Base-by-base conservation (phyloP, 768 basidiomycete species). In the Saitozyma podzolica region DNA sequence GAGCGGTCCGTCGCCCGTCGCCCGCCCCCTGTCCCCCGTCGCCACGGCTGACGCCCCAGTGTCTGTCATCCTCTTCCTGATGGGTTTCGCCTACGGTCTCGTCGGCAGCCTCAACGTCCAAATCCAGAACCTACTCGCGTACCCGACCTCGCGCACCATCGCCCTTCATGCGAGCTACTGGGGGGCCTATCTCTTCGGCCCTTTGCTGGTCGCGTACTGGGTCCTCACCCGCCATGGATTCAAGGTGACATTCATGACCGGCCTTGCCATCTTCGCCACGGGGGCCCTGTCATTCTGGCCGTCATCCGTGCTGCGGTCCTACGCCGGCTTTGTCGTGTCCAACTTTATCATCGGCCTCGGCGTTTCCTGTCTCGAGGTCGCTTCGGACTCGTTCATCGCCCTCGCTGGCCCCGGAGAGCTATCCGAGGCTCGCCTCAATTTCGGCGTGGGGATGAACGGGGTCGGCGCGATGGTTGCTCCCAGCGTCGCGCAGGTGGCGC, bases 281-380 rank as follows among this genome's bases (percentile, higher is more conserved):
- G 77, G 77, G 16, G 73, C 77, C 9, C 70, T 78, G 72, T 64
- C 73, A 9, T 78, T 76, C 54, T 78, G 75, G 77, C 77, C 77
- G 3, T 68, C 69, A 16, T 68, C 75, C 6, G 73, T 74, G 9
- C 65, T 76, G 10, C 19, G 50, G 45, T 70, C 68, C 48, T 75
- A 69, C 45, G 58, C 65, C 13, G 77, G 77, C 14, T 73, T 76
- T 63, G 67, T 76, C 62, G 64, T 78, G 48, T 75, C 73, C 52
- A 76, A 78, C 57, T 66, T 75, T 62, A 65, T 78, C 59, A 65
- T 71, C 42, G 68, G 68, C 20, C 56, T 69, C 14, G 77, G 77
- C 29, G 53, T 78, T 11, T 65, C 72, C 4, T 66, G 62, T 8
- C 62, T 78, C 37, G 77, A 78, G 59, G 66, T 70, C n/a, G 73